Percentiles rank a stretch among this genome's conserved stretches.
phyloP scores from a whole-genome alignment of 2,329 filamentous ascomycete genomes.

The Verticillium longisporum region DNA sequence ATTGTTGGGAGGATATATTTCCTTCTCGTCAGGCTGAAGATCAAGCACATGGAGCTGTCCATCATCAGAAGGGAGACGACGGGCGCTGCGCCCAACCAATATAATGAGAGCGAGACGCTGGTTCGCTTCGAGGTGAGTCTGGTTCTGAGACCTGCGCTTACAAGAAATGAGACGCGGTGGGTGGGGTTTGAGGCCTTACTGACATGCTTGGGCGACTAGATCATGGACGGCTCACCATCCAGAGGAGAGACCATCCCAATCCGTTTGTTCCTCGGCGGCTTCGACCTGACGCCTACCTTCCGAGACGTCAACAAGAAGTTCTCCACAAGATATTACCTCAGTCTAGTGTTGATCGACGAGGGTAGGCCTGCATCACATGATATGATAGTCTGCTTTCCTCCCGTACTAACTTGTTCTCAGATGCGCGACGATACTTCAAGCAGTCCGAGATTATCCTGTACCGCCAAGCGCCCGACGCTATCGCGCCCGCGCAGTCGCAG shows the following conservation, averaged over 20 bases:
- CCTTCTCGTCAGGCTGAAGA: conserved; percentile 91
- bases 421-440: conserved; percentile 96
- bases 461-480: conserved; percentile 64
- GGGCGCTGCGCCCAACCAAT: conserved; percentile 93
- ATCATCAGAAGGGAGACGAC: conserved; percentile 97
- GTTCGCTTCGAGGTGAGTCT: conserved; percentile 79
- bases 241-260: conserved; percentile 94
- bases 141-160: neutral
- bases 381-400: too few relatives aligned
- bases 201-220: conserved; percentile 38
- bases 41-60: conserved; percentile 98
- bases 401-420: conserved; percentile 36
- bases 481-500: conserved; percentile 29
- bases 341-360: conserved; percentile 91
- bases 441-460: conserved; percentile 98
- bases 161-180: neutral
- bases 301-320: conserved; percentile 99
- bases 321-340: conserved; percentile 95
- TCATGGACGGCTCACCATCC: conserved; percentile 99
- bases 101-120: conserved; percentile 97
- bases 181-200: neutral
- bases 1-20: conserved; percentile 99
- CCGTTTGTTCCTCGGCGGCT: conserved; percentile 90
- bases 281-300: conserved; percentile 96
- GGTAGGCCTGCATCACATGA: conserved; percentile 39